Percentiles rank a stretch among this genome's conserved stretches.
phyloP scores from a whole-genome alignment of 345 rosid species.

The Lepidium africanum region DNA sequence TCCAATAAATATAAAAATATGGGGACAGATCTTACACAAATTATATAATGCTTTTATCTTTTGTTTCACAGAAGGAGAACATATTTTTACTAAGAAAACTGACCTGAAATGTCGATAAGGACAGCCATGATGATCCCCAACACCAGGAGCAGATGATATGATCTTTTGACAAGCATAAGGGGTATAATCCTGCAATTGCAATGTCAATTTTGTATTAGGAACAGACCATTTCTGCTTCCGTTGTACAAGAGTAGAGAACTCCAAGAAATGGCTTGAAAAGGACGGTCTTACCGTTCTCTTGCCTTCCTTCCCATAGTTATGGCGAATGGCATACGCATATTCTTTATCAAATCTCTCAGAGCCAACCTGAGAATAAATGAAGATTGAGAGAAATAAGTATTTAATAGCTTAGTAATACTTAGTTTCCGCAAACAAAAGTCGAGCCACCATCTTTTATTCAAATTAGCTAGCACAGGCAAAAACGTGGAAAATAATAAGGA shows the following conservation, averaged over 20 bases:
- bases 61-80: background rate
- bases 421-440: background rate
- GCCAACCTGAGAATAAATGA: slow-evolving; percentile 47
- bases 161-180: slow-evolving; percentile 91
- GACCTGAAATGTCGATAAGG: slow-evolving; percentile 96
- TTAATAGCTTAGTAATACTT: background rate
- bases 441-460: background rate
- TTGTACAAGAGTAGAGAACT: background rate
- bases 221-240: background rate
- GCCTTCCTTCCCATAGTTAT: slow-evolving; percentile 91
- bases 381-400: background rate
- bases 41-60: background rate
- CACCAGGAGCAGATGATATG: slow-evolving; percentile 68
- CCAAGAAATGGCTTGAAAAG: background rate
- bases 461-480: background rate
- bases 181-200: slow-evolving; percentile 72
- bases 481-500: background rate
- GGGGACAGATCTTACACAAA: background rate
- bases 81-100: background rate
- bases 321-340: slow-evolving; percentile 82
- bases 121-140: slow-evolving; percentile 91
- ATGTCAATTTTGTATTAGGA: slow-evolving; percentile 1
- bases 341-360: slow-evolving; percentile 89
- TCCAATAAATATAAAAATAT: background rate
- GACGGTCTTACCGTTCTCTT: slow-evolving; percentile 68